Percentiles rank a stretch among this genome's conserved stretches.
Conservation (phyloP, 176 grass and related monocot genomes). For the Aegilops longissima region DNA sequence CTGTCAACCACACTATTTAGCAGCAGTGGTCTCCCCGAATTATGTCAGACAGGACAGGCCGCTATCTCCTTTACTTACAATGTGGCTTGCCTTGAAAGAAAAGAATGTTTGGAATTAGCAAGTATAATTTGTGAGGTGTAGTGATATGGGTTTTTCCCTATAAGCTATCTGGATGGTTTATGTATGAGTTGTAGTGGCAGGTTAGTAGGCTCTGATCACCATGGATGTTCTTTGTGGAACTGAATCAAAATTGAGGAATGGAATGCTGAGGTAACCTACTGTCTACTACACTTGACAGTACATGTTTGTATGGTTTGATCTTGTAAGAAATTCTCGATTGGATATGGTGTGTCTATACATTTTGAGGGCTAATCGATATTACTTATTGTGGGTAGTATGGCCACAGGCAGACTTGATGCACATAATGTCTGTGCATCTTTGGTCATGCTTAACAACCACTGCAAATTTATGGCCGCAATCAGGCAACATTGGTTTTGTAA, state of each 20-base stretch:
- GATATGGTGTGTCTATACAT: background rate
- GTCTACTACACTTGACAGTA: background rate
- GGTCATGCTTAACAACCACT: background rate
- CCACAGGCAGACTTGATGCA: background rate
- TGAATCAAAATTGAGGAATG: background rate
- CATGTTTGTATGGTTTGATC: background rate
- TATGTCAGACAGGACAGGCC: background rate
- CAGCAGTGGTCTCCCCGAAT: background rate
- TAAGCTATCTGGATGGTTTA: background rate
- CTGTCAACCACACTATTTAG: background rate
- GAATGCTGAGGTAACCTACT: background rate
- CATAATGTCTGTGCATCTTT: background rate
- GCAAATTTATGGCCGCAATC: background rate
- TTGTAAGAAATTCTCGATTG: background rate
- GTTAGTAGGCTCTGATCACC: background rate
- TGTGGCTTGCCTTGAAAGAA: background rate
- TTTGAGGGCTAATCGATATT: background rate
- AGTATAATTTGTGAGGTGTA: background rate
- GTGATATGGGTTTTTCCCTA: background rate
- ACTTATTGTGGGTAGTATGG: background rate
- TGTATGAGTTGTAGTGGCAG: background rate
- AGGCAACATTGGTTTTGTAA: background rate
- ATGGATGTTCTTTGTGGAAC: background rate
- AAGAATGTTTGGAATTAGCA: conserved; percentile 3
- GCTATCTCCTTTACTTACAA: background rate